A percentile compares a stretch with the other conserved stretches of the same genome.
Evolutionary conservation across 768 basidiomycete genomes (phyloP).

Genomic region (Russula abietina): DNA sequence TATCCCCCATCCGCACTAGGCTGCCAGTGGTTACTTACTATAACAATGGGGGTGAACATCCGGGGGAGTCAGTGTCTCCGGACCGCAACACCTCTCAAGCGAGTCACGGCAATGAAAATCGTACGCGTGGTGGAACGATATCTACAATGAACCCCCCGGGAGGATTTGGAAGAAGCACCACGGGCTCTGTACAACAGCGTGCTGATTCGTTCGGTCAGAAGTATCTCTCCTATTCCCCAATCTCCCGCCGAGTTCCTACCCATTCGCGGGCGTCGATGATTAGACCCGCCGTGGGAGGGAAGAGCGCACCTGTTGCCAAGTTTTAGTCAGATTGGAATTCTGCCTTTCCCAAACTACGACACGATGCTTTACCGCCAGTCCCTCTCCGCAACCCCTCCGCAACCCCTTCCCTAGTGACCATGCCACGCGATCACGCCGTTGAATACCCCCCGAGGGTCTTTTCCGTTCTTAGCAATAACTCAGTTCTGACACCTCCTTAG

Average conservation of each 20-base stretch:
- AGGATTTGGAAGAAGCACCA: neutral
- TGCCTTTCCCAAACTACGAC: neutral
- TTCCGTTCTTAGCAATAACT: neutral
- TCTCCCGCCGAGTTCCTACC: conserved; percentile 1
- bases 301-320: neutral
- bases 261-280: neutral
- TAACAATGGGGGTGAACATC: neutral
- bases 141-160: neutral
- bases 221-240: neutral
- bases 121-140: neutral
- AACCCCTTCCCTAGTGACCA: neutral
- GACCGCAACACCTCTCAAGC: no score
- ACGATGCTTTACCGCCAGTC: neutral
- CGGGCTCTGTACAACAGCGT: neutral
- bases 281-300: neutral
- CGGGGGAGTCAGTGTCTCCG: no score
- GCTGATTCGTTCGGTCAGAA: neutral
- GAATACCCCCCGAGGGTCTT: neutral
- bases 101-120: neutral
- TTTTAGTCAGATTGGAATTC: neutral
- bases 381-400: neutral
- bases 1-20: no score
- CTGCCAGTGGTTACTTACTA: neutral
- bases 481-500: neutral
- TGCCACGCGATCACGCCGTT: neutral